Evolutionary conservation across 257 asterid species (phyloP), one percentile per base, ranked within the genome.

Genomic region (Cynanchum wilfordii): DNA sequence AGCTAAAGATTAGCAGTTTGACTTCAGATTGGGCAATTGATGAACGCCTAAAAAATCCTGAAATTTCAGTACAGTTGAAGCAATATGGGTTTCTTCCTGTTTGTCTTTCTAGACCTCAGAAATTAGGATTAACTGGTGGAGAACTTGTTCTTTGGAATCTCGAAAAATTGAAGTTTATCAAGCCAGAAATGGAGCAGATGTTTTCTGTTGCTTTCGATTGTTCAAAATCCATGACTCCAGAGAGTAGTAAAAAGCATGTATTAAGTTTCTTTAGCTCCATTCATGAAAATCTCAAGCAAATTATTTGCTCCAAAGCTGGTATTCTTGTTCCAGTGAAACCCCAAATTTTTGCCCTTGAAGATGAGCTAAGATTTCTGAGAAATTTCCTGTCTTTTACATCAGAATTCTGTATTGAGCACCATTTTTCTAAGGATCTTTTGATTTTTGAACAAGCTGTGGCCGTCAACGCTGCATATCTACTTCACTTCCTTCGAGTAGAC

Each of bases 161-260:
- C 3, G 15, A 15, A 3, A 36, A 4, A 13, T 24, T 30, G 47
- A 16, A 2, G 40, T 36, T 62, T 30, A 62, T 62, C 47, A 62
- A 16, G 25, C 68, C 68, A 62, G 68, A 62, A 62, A 62, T 62
- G 45, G 68, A 62, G 9, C 25, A 62, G 17, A 62, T 33, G 68
- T 30, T 1, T 62, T 62, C 47, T 16, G 22, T 40, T 33, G 42
- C 17, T 33, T 27, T 63, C 44, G 7, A 60, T 2, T 15, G n/a
- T 63, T 63, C 68, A 16, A 63, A 12, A 33, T 63, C 68, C 68
- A 5, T 1, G 11, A 16, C 8, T 60, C 33, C 38, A 0, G 68
- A 7, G 47, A 30, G 10, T 33, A 30, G 10, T 19, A n/a, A 63
- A 0, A 10, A 63, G n/a, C 47, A 30, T 30, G 68, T 30, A 22